phyloP scores from a whole-genome alignment of 768 basidiomycete genomes.

The Leccinum sublutescens region DNA sequence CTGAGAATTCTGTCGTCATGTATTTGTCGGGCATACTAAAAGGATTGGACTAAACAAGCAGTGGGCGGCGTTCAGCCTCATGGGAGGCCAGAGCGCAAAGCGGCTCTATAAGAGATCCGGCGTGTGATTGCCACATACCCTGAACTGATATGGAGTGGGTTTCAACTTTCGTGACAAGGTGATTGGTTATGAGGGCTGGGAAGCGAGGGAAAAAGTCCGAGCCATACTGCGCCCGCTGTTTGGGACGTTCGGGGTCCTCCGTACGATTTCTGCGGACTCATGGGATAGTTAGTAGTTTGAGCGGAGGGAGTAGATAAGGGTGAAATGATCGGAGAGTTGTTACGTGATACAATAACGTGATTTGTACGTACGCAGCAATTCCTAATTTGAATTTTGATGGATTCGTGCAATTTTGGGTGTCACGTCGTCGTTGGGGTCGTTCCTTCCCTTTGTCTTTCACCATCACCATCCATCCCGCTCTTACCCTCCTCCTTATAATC shows the following conservation, averaged over 20 bases:
- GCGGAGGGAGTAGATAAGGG: slow-evolving; percentile 12
- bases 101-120: not conserved
- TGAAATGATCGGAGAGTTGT: slow-evolving; percentile 26
- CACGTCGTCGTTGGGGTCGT: slow-evolving; percentile 26
- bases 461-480: slow-evolving; percentile 23
- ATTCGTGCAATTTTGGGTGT: slow-evolving; percentile 30
- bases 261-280: not conserved
- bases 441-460: slow-evolving; percentile 28
- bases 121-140: not conserved
- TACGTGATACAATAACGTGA: slow-evolving; percentile 31
- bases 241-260: not conserved
- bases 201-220: slow-evolving; percentile 9
- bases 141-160: not conserved
- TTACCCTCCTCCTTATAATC: slow-evolving; percentile 17
- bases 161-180: not conserved
- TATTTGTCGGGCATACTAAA: not conserved
- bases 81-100: not conserved
- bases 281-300: not conserved
- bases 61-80: not conserved
- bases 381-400: slow-evolving; percentile 35
- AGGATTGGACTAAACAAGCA: not conserved
- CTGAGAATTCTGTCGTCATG: slow-evolving; percentile 5
- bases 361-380: slow-evolving; percentile 27
- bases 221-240: not conserved
- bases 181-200: slow-evolving; percentile 5